Percentiles rank a stretch among this genome's conserved stretches.
Conservation (phyloP, 2,329 filamentous ascomycete species). For the Cephalotrichum gorgonifer region DNA sequence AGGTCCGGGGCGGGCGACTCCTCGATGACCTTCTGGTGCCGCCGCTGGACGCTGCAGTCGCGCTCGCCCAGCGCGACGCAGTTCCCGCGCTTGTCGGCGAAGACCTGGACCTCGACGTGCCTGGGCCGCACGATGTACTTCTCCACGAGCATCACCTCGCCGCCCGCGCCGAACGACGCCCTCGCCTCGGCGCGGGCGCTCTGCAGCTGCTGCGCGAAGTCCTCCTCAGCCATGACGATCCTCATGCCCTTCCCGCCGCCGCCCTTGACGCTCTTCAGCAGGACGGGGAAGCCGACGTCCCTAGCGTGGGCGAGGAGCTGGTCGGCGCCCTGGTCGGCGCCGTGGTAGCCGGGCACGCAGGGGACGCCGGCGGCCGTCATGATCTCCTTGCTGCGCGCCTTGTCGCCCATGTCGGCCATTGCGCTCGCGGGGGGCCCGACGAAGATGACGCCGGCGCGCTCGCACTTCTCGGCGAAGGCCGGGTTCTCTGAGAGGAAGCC, state of each 20-base stretch:
- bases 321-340: slow-evolving; percentile 61
- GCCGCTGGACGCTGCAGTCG: slow-evolving; percentile 77
- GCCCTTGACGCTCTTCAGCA: slow-evolving; percentile 71
- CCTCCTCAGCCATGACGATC: slow-evolving; percentile 56
- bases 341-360: slow-evolving; percentile 94
- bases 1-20: slow-evolving; percentile 72
- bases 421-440: slow-evolving; percentile 82
- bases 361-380: slow-evolving; percentile 93
- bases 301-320: slow-evolving; percentile 58
- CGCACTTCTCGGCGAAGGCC: slow-evolving; percentile 77
- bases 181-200: slow-evolving; percentile 67
- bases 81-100: slow-evolving; percentile 70
- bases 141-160: slow-evolving; percentile 77
- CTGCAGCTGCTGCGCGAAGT: slow-evolving; percentile 60
- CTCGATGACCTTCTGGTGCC: slow-evolving; percentile 87
- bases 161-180: slow-evolving; percentile 69
- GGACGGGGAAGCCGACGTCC: slow-evolving; percentile 57
- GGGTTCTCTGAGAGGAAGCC: slow-evolving; percentile 94
- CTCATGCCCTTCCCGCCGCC: slow-evolving; percentile 81
- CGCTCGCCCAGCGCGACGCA: slow-evolving; percentile 79
- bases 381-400: slow-evolving; percentile 88
- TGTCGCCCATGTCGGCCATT: slow-evolving; percentile 86
- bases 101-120: slow-evolving; percentile 86
- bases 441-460: slow-evolving; percentile 83
- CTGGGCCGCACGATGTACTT: slow-evolving; percentile 69